These are phyloP conservation scores for Entonaema liquescens DNA, from an alignment of 495 filamentous ascomycete genomes.

Conservation along the genomic window DNA sequence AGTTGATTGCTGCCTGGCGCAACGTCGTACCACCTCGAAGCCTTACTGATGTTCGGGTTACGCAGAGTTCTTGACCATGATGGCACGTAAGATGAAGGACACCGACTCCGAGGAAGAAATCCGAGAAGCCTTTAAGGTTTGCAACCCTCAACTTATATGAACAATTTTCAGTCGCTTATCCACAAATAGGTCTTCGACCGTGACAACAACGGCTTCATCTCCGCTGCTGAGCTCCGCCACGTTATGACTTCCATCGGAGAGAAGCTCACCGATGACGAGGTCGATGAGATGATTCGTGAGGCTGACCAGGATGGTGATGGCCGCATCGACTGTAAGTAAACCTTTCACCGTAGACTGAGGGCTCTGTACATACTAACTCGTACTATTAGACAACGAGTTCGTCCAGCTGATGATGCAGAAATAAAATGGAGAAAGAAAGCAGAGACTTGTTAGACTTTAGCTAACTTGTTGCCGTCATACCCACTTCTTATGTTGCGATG, in stretches of 20 bases:
- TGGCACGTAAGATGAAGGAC: conserved; percentile 99
- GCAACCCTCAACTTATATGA: background rate
- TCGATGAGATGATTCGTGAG: conserved; percentile 99
- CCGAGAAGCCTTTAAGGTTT: conserved; percentile 74
- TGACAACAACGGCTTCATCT: conserved; percentile 99
- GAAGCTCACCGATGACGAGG: conserved; percentile 99
- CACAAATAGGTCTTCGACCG: conserved; percentile 89
- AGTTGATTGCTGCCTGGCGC: conserved; percentile 37
- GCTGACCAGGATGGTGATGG: conserved; percentile 99
- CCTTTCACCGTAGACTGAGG: background rate
- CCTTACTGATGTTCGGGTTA: conserved; percentile 44
- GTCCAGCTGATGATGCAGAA: conserved; percentile 99
- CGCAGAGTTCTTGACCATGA: conserved; percentile 98
- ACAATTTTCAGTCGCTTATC: conserved; percentile 25
- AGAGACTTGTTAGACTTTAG: conserved; percentile 29
- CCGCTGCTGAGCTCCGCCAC: conserved; percentile 94
- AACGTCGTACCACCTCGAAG: conserved; percentile 10
- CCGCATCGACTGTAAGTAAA: conserved; percentile 83
- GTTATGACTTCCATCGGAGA: conserved; percentile 99
- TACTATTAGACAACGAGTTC: conserved; percentile 90
- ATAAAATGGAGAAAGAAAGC: conserved; percentile 58
- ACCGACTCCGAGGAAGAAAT: conserved; percentile 99
- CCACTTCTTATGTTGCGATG: conserved; percentile 43
- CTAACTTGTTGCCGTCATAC: conserved; percentile 39
- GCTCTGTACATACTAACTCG: conserved; percentile 48